Evolutionary conservation across 2,329 filamentous ascomycete species (phyloP), one percentile per base, ranked within the genome.

Genomic region (Cladorrhinum sp.): DNA sequence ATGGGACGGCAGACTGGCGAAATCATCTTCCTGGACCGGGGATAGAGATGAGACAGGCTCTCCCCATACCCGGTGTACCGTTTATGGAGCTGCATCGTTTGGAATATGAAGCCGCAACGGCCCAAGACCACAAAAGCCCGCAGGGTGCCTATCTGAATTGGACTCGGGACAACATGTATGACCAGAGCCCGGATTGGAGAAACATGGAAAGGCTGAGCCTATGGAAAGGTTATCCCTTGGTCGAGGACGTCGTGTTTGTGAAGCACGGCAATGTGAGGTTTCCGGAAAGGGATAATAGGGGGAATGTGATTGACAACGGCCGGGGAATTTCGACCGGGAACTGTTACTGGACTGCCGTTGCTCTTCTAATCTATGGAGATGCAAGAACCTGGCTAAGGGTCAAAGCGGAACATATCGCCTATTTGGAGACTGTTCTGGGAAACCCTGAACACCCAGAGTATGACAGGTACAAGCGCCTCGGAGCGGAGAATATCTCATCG

Each of bases 271-370:
- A 75, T 56, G 13, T 29, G 8, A 64, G 60, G 61, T 12, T 24
- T 1, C 12, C 3, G 1, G 6, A 16, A 1, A 45, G 41, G 41
- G 20, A 29, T 3, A 18, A 7, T 6, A 32, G 60, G 8, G 32
- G 50, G 2, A 59, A 60, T 18, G 2, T 49, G 6, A 56, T 64
- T 1, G 7, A 24, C 2, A 4, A 16, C 4, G 36, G 36, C 12
- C 6, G 10, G 36, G 36, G 36, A 13, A 5, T 7, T 41, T 13
- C 12, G 10, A 36, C 18, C 7, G 66, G 65, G 1, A 63, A 71
- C 53, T 74, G 73, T 64, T 75, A 72, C 67, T 75, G 71, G 71
- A 65, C 69, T 32, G 63, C 72, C 8, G 29, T 74, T 6, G 66
- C 72, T 5, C 65, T 69, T 10, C 61, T 59, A 13, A 25, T 74